Conservation (phyloP, 495 filamentous ascomycete genomes). For the Aspergillus steynii region DNA sequence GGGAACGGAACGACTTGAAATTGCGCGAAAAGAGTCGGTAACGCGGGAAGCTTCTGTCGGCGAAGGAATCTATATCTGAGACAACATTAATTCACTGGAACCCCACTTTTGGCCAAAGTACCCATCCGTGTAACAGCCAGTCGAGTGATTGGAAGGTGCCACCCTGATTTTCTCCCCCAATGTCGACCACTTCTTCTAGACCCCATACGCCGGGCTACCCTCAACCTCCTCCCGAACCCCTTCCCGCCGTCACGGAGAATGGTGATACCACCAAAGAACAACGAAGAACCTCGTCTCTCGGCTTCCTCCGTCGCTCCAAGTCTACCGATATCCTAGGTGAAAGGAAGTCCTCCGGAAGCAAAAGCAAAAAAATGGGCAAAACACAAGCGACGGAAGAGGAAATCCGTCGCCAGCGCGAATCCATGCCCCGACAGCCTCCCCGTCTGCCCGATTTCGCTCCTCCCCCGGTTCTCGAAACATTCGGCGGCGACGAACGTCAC, state of each 20-base stretch:
- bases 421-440: slow-evolving; percentile 71
- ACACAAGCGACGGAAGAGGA: slow-evolving; percentile 63
- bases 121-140: slow-evolving; percentile 24
- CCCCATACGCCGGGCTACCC: slow-evolving; percentile 25
- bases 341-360: slow-evolving; percentile 53
- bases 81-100: slow-evolving; percentile 22
- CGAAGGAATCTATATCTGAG: slow-evolving; percentile 26
- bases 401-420: slow-evolving; percentile 64
- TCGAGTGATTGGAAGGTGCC: slow-evolving; percentile 18
- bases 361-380: slow-evolving; percentile 67
- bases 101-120: slow-evolving; percentile 22
- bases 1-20: neutral
- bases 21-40: neutral
- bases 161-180: slow-evolving; percentile 13
- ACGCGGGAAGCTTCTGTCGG: neutral
- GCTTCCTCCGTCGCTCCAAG: slow-evolving; percentile 78
- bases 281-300: slow-evolving; percentile 49
- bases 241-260: slow-evolving; percentile 29
- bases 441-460: slow-evolving; percentile 76
- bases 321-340: slow-evolving; percentile 62
- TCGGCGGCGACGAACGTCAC: slow-evolving; percentile 69
- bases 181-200: slow-evolving; percentile 28
- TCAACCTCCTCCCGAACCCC: slow-evolving; percentile 11
- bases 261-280: slow-evolving; percentile 26
- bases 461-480: slow-evolving; percentile 63